Evolutionary conservation across 192 early-diverging fungal genomes (phyloP).

Genomic region (Spizellomyces punctatus): DNA sequence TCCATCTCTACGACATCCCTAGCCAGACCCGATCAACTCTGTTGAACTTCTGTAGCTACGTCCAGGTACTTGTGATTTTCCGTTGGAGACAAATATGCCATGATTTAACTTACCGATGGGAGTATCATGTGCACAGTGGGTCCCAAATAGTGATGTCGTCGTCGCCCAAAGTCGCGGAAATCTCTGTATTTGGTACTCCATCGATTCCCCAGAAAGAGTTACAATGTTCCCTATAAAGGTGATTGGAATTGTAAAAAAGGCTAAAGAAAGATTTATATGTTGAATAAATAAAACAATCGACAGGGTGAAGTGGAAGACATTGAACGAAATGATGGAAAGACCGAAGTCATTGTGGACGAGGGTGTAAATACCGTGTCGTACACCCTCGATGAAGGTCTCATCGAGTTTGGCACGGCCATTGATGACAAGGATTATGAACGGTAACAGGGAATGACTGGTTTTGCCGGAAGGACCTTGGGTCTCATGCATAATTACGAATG

Average conservation of each 20-base stretch:
- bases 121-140: constrained; percentile 48
- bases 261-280: not conserved
- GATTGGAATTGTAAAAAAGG: not conserved
- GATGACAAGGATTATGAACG: constrained; percentile 68
- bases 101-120: not conserved
- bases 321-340: constrained; percentile 60
- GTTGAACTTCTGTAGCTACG: constrained; percentile 63
- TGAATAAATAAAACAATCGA: not conserved
- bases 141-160: constrained; percentile 66
- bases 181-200: constrained; percentile 70
- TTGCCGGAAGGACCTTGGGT: not conserved
- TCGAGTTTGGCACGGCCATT: constrained; percentile 67
- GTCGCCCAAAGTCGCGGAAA: constrained; percentile 62
- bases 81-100: not conserved
- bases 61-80: constrained; percentile 41
- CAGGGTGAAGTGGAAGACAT: constrained; percentile 68
- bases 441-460: constrained; percentile 17
- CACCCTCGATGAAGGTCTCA: constrained; percentile 67
- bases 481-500: constrained; percentile 17
- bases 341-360: constrained; percentile 69
- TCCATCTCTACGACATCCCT: constrained; percentile 61
- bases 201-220: constrained; percentile 63
- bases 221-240: constrained; percentile 69
- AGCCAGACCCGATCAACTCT: constrained; percentile 53
- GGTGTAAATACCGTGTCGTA: constrained; percentile 70